Evolutionary conservation across 257 asterid genomes (phyloP).

Genomic region (Ligustrum vulgare): DNA sequence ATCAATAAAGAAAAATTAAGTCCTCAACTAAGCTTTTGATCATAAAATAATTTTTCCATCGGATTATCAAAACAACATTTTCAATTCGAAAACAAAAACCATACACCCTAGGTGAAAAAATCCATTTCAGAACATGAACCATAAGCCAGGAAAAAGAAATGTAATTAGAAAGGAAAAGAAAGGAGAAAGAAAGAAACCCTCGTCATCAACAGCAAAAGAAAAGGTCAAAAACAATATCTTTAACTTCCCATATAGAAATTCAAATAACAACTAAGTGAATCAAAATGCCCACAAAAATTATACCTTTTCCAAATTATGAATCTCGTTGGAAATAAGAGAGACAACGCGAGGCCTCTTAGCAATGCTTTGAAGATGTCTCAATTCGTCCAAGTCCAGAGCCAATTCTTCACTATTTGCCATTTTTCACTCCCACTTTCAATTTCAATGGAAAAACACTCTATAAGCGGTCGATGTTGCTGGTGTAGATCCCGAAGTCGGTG

Average conservation of each 20-base stretch:
- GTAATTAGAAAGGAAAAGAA: neutral
- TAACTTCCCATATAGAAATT: neutral
- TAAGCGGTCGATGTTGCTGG: too few species aligned
- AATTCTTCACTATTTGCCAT: conserved; percentile 52
- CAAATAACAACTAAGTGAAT: neutral
- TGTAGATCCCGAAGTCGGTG: too few species aligned
- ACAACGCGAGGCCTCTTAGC: conserved; percentile 79
- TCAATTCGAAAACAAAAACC: neutral
- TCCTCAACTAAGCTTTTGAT: neutral
- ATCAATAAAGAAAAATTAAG: neutral
- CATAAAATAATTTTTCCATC: neutral
- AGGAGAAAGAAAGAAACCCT: neutral
- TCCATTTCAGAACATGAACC: neutral
- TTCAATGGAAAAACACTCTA: too few species aligned
- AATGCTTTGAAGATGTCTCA: conserved; percentile 70
- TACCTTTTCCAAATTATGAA: conserved; percentile 70
- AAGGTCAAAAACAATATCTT: neutral
- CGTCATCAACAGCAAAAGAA: neutral
- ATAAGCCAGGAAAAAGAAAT: neutral
- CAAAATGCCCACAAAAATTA: neutral
- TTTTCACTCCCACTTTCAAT: neutral
- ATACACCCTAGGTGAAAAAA: neutral
- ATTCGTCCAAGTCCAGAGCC: conserved; percentile 72
- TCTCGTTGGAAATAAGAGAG: conserved; percentile 72
- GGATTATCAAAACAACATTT: neutral